Evolutionary conservation across 2,329 filamentous ascomycete species (phyloP).

Genomic region (Drechslera avenae): DNA sequence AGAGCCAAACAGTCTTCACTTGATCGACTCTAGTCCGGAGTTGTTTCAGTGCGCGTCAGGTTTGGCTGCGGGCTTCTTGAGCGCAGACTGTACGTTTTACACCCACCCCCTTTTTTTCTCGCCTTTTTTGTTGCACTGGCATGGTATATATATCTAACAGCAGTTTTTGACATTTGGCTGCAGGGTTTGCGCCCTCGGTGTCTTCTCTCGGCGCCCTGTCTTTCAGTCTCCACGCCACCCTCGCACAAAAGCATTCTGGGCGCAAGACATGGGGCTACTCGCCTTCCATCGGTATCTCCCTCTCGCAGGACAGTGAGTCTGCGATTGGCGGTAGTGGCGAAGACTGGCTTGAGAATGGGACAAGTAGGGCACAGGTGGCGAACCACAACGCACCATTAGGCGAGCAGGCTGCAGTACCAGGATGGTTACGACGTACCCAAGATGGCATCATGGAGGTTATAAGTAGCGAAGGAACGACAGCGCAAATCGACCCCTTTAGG

Average conservation of each 20-base stretch:
- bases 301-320: slow-evolving; percentile 58
- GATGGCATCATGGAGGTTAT: slow-evolving; percentile 66
- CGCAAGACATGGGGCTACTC: slow-evolving; percentile 63
- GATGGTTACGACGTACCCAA: slow-evolving; percentile 63
- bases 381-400: slow-evolving; percentile 40
- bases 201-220: slow-evolving; percentile 68
- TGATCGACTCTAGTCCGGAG: slow-evolving; percentile 62
- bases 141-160: not conserved
- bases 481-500: slow-evolving; percentile 71
- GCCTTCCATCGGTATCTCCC: slow-evolving; percentile 60
- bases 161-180: not conserved
- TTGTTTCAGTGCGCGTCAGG: slow-evolving; percentile 77
- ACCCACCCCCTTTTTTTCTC: not conserved
- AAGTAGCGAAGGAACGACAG: slow-evolving; percentile 64
- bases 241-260: slow-evolving; percentile 66
- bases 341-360: slow-evolving; percentile 70
- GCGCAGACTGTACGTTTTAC: slow-evolving; percentile 63
- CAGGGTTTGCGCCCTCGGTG: slow-evolving; percentile 63
- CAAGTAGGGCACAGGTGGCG: slow-evolving; percentile 64
- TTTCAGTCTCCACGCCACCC: slow-evolving; percentile 68
- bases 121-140: not conserved
- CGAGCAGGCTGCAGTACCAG: slow-evolving; percentile 49
- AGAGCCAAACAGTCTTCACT: slow-evolving; percentile 57
- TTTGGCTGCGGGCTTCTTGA: slow-evolving; percentile 74
- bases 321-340: slow-evolving; percentile 56